Conservation (phyloP, 257 asterid genomes). For the Nicotiana paniculata region DNA sequence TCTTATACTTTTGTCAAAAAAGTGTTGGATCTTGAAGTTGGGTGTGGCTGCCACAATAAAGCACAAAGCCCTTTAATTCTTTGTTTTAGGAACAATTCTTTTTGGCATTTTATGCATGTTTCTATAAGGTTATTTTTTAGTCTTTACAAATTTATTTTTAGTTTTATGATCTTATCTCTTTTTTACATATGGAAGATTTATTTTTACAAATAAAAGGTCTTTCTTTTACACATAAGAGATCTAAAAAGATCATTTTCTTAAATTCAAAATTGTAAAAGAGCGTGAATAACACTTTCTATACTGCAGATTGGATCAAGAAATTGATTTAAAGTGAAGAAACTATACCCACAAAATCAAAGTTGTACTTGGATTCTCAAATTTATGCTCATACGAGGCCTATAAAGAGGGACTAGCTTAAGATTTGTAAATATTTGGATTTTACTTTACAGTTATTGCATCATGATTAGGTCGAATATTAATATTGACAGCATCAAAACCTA, state of each 20-base stretch:
- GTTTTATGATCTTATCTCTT: too few relatives aligned
- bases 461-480: neutral
- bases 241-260: too few relatives aligned
- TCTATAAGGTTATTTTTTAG: too few relatives aligned
- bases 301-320: neutral
- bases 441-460: neutral
- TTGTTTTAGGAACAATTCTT: neutral
- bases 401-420: neutral
- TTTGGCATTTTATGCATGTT: neutral
- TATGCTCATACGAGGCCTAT: neutral
- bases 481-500: neutral
- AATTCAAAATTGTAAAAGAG: too few relatives aligned
- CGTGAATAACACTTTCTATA: neutral
- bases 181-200: too few relatives aligned
- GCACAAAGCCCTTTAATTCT: neutral
- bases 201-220: too few relatives aligned
- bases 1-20: neutral
- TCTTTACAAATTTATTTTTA: too few relatives aligned
- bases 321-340: neutral
- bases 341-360: constrained; percentile 7
- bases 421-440: neutral
- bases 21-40: neutral
- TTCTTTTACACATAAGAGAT: too few relatives aligned
- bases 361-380: constrained; percentile 2
- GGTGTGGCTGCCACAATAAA: constrained; percentile 1